These are phyloP conservation scores for Candida adriatica DNA, from an alignment of 805 yeast species.

Conservation along the genomic window DNA sequence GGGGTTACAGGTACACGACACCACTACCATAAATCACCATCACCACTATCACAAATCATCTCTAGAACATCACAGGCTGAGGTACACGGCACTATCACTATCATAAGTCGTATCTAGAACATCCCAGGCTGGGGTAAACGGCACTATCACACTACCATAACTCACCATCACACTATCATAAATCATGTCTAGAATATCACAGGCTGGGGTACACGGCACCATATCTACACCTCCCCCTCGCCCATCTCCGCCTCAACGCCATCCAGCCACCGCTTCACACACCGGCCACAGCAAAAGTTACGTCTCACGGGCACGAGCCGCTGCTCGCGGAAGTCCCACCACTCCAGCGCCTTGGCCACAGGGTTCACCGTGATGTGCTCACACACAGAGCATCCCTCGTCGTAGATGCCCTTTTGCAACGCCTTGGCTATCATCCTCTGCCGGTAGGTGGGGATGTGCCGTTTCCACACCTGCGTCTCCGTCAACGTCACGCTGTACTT, in stretches of 20 bases:
- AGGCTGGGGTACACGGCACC: no score
- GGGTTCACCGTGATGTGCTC: conserved; percentile 43
- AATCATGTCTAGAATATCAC: no score
- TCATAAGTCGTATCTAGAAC: no score
- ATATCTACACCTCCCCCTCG: conserved; percentile 1
- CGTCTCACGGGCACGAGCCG: conserved; percentile 44
- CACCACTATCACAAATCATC: no score
- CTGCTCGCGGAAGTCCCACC: conserved; percentile 59
- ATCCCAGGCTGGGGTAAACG: no score
- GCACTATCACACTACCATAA: no score
- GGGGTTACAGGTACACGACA: no score
- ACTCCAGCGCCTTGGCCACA: conserved; percentile 51
- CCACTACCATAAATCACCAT: no score
- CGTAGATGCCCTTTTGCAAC: conserved; percentile 42
- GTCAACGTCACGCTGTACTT: conserved; percentile 45
- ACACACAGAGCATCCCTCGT: conserved; percentile 50
- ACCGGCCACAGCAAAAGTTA: conserved; percentile 48
- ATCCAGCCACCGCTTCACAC: conserved; percentile 31
- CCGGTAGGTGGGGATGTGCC: conserved; percentile 35
- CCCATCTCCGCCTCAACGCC: conserved; percentile 9
- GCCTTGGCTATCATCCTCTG: conserved; percentile 45
- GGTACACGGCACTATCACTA: no score
- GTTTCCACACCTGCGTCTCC: conserved; percentile 50
- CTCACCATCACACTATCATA: no score
- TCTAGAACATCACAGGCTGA: no score